These are phyloP conservation scores for Rhizopus stolonifer DNA, from an alignment of 371 early-diverging fungal species.

Conservation along the genomic window DNA sequence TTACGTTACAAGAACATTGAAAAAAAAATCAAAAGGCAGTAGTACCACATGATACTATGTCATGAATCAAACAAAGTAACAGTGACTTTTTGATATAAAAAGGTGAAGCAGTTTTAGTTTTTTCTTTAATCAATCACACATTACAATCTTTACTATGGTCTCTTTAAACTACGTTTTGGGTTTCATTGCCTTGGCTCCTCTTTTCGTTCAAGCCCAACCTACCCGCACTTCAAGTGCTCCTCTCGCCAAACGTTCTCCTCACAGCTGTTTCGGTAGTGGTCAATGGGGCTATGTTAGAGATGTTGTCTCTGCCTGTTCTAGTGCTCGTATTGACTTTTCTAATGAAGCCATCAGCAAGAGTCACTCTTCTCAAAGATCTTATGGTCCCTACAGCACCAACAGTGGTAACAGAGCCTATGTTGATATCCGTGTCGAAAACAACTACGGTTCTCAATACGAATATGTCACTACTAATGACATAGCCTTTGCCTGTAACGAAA, in stretches of 20 bases:
- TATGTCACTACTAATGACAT: neutral
- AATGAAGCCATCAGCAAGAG: neutral
- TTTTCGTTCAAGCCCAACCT: conserved; percentile 1
- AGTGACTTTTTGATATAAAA: too few relatives aligned
- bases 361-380: neutral
- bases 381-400: neutral
- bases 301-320: neutral
- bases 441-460: neutral
- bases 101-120: too few relatives aligned
- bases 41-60: too few relatives aligned
- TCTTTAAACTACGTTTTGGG: neutral
- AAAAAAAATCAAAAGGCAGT: too few relatives aligned
- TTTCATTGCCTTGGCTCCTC: neutral
- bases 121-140: too few relatives aligned
- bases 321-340: neutral
- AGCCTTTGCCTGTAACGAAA: neutral
- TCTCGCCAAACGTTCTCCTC: neutral
- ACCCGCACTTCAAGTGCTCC: neutral
- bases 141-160: neutral
- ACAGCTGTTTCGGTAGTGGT: neutral
- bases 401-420: neutral
- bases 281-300: neutral
- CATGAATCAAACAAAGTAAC: too few relatives aligned
- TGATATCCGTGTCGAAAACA: neutral
- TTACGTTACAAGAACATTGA: too few relatives aligned